Evolutionary conservation across 495 filamentous ascomycete genomes (phyloP).

Genomic region (Geopyxis carbonaria): DNA sequence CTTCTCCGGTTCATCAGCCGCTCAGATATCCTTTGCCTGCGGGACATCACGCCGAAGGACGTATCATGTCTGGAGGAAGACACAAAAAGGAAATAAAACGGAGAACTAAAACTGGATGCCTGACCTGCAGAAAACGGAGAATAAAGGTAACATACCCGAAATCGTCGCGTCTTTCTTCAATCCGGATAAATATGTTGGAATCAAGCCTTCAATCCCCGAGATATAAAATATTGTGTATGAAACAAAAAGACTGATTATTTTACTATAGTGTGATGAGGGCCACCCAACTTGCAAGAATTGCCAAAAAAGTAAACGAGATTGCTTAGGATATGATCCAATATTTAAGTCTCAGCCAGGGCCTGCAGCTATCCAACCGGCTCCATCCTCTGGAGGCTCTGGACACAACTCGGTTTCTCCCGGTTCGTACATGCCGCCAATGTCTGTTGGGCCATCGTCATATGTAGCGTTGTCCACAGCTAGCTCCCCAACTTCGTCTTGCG

Average conservation of each 20-base stretch:
- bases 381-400: conserved; percentile 15
- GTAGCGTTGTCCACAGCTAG: conserved; percentile 18
- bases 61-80: conserved; percentile 54
- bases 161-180: conserved; percentile 15
- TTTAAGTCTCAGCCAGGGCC: conserved; percentile 78
- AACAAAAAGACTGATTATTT: conserved; percentile 28
- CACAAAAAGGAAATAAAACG: conserved; percentile 99
- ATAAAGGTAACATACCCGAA: conserved; percentile 62
- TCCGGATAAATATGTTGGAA: neutral
- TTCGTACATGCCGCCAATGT: conserved; percentile 26
- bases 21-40: conserved; percentile 46
- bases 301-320: conserved; percentile 94
- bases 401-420: neutral
- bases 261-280: conserved; percentile 75
- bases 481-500: conserved; percentile 23
- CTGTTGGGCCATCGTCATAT: conserved; percentile 24
- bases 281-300: conserved; percentile 94
- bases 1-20: conserved; percentile 28
- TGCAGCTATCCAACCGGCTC: conserved; percentile 61
- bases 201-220: conserved; percentile 27
- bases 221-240: conserved; percentile 23
- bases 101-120: conserved; percentile 89
- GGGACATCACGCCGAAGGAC: conserved; percentile 40
- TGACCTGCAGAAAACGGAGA: conserved; percentile 90
- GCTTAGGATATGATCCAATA: conserved; percentile 92